Evolutionary conservation across 2,329 filamentous ascomycete species (phyloP).

Genomic region (Byssothecium circinans): DNA sequence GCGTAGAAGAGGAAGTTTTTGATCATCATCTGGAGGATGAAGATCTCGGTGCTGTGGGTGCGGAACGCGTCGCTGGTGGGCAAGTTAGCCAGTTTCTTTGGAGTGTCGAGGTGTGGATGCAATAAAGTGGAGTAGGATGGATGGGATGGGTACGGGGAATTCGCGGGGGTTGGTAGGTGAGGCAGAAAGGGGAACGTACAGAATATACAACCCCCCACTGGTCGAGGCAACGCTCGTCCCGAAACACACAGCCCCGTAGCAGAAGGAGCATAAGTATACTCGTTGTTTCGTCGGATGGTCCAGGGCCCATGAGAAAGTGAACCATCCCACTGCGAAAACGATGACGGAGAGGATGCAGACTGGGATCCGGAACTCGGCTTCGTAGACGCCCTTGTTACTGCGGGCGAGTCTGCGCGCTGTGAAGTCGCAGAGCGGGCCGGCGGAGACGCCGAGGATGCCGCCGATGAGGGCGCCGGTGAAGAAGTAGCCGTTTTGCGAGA

Average conservation of each 20-base stretch:
- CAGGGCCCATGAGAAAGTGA: slow-evolving; percentile 23
- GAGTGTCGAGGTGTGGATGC: too few relatives aligned
- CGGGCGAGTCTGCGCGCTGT: slow-evolving; percentile 12
- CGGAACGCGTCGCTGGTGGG: slow-evolving; percentile 32
- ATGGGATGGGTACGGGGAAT: background rate
- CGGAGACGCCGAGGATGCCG: slow-evolving; percentile 20
- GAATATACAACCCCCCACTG: slow-evolving; percentile 36
- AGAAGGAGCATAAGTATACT: slow-evolving; percentile 19
- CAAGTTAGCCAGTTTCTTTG: background rate
- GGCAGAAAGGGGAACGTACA: slow-evolving; percentile 21
- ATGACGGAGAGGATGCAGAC: slow-evolving; percentile 18
- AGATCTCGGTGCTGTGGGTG: slow-evolving; percentile 32
- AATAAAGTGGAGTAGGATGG: too few relatives aligned
- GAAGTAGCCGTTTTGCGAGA: slow-evolving; percentile 28
- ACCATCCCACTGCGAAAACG: slow-evolving; percentile 23
- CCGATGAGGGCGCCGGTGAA: slow-evolving; percentile 28
- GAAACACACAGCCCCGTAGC: slow-evolving; percentile 23
- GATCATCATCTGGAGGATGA: slow-evolving; percentile 42
- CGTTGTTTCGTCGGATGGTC: slow-evolving; percentile 9
- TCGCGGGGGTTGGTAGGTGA: too few relatives aligned
- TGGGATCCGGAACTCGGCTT: slow-evolving; percentile 28
- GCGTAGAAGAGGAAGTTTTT: slow-evolving; percentile 42
- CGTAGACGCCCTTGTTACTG: slow-evolving; percentile 20
- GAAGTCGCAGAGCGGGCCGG: slow-evolving; percentile 23
- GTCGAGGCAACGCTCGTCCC: slow-evolving; percentile 23